Evolutionary conservation across 106 monocot species (phyloP), one percentile per base, ranked within the genome.

Genomic region (Allium sativum): DNA sequence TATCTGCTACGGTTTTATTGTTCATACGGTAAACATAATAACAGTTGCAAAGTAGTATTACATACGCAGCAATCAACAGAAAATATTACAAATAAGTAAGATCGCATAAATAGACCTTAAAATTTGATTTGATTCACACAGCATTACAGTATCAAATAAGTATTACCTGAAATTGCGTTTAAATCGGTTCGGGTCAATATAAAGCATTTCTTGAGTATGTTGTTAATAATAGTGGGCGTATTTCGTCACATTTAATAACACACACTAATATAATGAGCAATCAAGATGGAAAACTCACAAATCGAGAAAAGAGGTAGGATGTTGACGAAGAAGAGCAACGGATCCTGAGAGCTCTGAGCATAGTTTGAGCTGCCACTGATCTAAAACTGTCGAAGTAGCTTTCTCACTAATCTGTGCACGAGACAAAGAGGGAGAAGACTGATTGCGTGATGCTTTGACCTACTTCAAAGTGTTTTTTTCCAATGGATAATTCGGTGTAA

Each of bases 201-300:
- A 19, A 11, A 1, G 56, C 4, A 56, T 21, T 21, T 5, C 0
- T 40, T 18, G 10, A 44, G 40, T 31, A 2, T 11, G 42, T 19
- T 56, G 21, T 55, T 31, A 7, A 19, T 45, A 3, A 31, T 31
- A 31, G 31, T 31, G 31, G 4, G 31, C 31, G 31, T 31, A 31
- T 31, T 31, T 31, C 31, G 5, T 31, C 31, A 31, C 31, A 31
- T 31, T 31, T 31, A 31, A 31, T 31, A 31, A 31, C 31, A 31
- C 31, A 31, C 31, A 31, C 31, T 5, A 31, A 31, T 12, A 59
- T 18, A 9, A 44, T 40, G 18, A 21, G 21, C 54, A 55, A 65
- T 16, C 12, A 40, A 48, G 9, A 57, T 12, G n/a, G n/a, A 21
- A 45, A n/a, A 58, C 82, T 87, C 70, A 87, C 87, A 53, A 79